Percentiles rank a stretch among this genome's conserved stretches.
These are phyloP conservation scores for Cladosporium sp. DNA, from an alignment of 2,329 filamentous ascomycete species.

Conservation along the genomic window DNA sequence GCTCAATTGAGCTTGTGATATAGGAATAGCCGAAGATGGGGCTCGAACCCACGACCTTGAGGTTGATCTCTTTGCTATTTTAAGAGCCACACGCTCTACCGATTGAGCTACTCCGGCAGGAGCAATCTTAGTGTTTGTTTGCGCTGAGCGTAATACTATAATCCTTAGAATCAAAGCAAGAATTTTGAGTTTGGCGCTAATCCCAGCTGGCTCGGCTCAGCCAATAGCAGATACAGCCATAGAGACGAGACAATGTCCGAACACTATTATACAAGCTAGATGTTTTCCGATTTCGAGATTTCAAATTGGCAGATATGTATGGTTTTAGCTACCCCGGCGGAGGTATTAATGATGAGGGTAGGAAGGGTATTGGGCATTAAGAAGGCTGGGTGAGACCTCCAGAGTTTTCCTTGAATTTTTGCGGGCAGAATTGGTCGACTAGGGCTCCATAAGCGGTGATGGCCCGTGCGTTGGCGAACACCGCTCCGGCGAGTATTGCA, in stretches of 20 bases:
- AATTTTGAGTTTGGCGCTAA: no score
- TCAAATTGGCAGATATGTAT: no score
- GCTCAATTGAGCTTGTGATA: constrained; percentile 2
- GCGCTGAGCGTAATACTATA: no score
- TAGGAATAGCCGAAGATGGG: constrained; percentile 26
- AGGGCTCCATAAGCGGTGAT: background rate
- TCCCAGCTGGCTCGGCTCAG: no score
- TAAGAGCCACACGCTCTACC: constrained; percentile 53
- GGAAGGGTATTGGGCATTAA: background rate
- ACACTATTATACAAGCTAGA: no score
- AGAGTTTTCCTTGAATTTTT: background rate
- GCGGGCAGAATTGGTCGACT: background rate
- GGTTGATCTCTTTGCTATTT: constrained; percentile 17
- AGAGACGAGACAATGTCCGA: no score
- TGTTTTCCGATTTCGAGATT: no score
- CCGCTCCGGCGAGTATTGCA: no score
- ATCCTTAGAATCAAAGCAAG: no score
- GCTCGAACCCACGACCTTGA: constrained; percentile 25
- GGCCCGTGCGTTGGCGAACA: background rate
- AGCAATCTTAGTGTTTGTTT: no score
- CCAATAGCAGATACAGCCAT: no score
- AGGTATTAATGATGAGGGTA: constrained; percentile 15
- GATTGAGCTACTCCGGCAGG: constrained; percentile 48
- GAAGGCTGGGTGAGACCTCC: background rate
- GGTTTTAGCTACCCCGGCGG: constrained; percentile 49